Conservation (phyloP, 306 rosid species). For the Vigna angularis region DNA sequence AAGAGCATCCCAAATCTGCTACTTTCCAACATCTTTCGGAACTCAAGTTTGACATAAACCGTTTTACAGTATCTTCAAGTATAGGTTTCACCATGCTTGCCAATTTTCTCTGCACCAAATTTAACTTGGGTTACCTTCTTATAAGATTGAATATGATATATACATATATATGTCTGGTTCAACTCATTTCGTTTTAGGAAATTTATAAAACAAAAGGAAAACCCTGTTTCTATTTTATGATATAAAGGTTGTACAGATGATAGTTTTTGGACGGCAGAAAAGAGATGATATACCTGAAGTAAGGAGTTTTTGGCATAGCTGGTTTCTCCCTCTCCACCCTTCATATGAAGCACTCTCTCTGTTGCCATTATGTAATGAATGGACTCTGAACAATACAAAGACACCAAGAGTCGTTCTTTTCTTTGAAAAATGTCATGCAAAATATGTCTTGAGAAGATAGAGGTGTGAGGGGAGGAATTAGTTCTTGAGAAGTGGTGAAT, state of each 20-base stretch:
- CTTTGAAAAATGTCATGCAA: too few species aligned
- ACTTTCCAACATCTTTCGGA: neutral
- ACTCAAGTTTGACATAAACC: neutral
- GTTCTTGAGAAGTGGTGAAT: too few species aligned
- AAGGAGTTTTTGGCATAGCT: neutral
- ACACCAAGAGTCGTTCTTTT: neutral
- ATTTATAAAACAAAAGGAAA: too few species aligned
- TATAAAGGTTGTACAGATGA: too few species aligned
- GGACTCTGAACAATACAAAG: neutral
- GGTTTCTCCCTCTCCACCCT: neutral
- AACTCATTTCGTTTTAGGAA: too few species aligned
- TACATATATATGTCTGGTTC: too few species aligned
- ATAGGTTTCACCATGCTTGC: neutral
- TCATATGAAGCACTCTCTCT: neutral
- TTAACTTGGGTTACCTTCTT: neutral
- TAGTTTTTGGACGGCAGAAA: too few species aligned
- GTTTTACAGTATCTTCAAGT: neutral
- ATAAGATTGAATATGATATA: too few species aligned
- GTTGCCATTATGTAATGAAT: neutral
- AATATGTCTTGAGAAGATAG: too few species aligned
- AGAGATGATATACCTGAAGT: neutral
- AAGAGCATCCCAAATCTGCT: slow-evolving; percentile 2
- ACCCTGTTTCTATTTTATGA: too few species aligned
- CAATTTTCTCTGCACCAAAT: neutral
- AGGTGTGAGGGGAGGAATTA: too few species aligned